These are phyloP conservation scores for Middelhovenomyces tepae DNA, from an alignment of 805 yeast species.

Conservation along the genomic window DNA sequence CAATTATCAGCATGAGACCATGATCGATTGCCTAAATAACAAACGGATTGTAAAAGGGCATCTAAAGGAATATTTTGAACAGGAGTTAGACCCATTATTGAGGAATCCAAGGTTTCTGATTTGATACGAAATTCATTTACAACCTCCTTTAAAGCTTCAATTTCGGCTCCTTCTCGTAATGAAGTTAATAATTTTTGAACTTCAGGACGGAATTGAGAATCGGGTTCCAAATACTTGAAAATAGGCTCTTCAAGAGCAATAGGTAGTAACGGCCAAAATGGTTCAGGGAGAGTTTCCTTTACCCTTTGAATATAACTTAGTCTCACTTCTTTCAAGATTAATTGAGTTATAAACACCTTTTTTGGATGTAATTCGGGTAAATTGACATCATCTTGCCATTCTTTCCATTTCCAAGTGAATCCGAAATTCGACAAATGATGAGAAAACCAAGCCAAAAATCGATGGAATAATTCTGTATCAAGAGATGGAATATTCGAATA, in stretches of 20 bases:
- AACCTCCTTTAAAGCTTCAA: conserved; percentile 9
- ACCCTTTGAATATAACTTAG: conserved; percentile 69
- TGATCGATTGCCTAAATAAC: conserved; percentile 82
- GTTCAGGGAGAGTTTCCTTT: conserved; percentile 58
- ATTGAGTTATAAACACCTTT: conserved; percentile 61
- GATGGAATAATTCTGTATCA: conserved; percentile 66
- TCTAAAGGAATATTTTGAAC: conserved; percentile 46
- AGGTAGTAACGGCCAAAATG: conserved; percentile 41
- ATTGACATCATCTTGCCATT: conserved; percentile 57
- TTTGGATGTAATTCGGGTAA: conserved; percentile 57
- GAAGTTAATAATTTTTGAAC: conserved; percentile 32
- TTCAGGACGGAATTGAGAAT: conserved; percentile 29
- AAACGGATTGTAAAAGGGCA: conserved; percentile 58
- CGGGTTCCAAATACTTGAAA: conserved; percentile 32
- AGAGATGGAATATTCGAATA: conserved; percentile 56
- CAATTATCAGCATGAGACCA: conserved; percentile 64
- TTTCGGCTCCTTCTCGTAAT: conserved; percentile 16
- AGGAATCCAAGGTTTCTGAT: conserved; percentile 2
- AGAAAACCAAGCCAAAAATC: conserved; percentile 84
- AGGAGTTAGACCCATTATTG: conserved; percentile 20
- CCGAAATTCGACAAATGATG: conserved; percentile 89
- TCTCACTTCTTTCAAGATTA: conserved; percentile 76
- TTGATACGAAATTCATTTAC: conserved; percentile 13
- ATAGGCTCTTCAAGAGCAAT: conserved; percentile 28
- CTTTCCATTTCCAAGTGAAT: conserved; percentile 97